Base-by-base conservation (phyloP, 2,329 filamentous ascomycete species). In the Penicillium sp. region DNA sequence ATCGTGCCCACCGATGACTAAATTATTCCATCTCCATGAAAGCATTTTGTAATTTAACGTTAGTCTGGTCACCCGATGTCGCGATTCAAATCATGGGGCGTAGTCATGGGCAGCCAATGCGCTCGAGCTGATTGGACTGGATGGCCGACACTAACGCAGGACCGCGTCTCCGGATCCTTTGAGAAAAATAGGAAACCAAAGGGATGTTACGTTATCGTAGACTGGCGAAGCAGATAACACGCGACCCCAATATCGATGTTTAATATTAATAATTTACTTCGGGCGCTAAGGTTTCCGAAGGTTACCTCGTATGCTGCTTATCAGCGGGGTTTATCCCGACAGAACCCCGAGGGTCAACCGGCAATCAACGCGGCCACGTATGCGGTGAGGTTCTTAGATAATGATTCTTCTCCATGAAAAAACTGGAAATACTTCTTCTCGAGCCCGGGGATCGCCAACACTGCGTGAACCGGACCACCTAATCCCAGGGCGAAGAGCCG, bases 281-380 rank as follows among this genome's bases (percentile, higher is more conserved):
- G 24, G 20, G 21, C 4, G 39, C 39, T 12, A n/a, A n/a, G n/a
- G 33, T 21, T 46, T 33, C 21, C 8, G 15, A 23, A 30, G 47
- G 24, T 43, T 30, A 17, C 32, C 46, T 27, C 30, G 39, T 9
- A 9, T 30, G 13, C 13, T 24, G 46, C 44, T 51, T 50, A 56
- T 56, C 51, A 46, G 54, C 51, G 53, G 53, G 50, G 41, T 53
- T 29, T 8, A 26, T n/a, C 3, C 15, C 37, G 39, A 44, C 46
- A 27, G 32, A 27, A 13, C 29, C 9, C 21, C 42, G n/a, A 39
- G n/a, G n/a, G 36, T 39, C 36, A 39, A 18, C 36, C 20, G 21
- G 8, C 18, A 21, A 18, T 36, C 17, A n/a, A n/a, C n/a, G n/a
- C n/a, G n/a, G n/a, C n/a, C n/a, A n/a, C n/a, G n/a, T n/a, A n/a